Evolutionary conservation across 352 stramenopile species (phyloP).

Genomic region (Phytopythium ostracodes): DNA sequence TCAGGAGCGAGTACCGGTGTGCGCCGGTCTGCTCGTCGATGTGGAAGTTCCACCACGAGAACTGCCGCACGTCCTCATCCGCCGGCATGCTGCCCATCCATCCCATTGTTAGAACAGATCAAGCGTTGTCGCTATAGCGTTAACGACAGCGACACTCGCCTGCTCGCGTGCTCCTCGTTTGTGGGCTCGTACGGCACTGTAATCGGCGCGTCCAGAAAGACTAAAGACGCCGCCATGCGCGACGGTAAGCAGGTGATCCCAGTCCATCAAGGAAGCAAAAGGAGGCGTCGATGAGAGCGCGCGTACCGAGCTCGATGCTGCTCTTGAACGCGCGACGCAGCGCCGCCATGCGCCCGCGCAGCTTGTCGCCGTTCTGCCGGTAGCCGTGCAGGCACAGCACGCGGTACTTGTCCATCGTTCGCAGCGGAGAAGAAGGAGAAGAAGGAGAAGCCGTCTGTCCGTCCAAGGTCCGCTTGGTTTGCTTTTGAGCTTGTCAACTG

Average conservation of each 20-base stretch:
- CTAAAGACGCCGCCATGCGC: constrained; percentile 17
- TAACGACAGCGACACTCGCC: constrained; percentile 14
- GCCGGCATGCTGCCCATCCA: constrained; percentile 15
- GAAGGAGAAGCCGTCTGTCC: neutral
- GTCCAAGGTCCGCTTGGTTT: too few species aligned
- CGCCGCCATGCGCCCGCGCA: constrained; percentile 68
- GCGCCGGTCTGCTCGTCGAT: constrained; percentile 34
- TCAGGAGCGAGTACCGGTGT: constrained; percentile 41
- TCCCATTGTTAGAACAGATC: constrained; percentile 5
- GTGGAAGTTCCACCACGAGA: constrained; percentile 75
- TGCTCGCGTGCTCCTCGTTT: constrained; percentile 38
- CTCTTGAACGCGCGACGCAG: constrained; percentile 74
- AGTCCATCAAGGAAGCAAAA: too few species aligned
- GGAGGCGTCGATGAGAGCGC: too few species aligned
- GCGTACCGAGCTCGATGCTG: constrained; percentile 75
- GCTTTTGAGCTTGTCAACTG: too few species aligned
- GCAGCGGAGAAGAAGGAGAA: neutral
- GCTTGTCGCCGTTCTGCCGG: constrained; percentile 68
- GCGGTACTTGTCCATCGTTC: constrained; percentile 42
- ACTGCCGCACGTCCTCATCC: constrained; percentile 47
- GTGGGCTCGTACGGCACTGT: constrained; percentile 69
- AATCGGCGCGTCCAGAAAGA: constrained; percentile 75
- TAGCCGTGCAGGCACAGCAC: constrained; percentile 86
- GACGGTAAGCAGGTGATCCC: neutral
- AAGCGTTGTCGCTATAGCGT: neutral